These are phyloP conservation scores for Pterula multifida DNA, from an alignment of 1,284 basidiomycete species.

Conservation along the genomic window DNA sequence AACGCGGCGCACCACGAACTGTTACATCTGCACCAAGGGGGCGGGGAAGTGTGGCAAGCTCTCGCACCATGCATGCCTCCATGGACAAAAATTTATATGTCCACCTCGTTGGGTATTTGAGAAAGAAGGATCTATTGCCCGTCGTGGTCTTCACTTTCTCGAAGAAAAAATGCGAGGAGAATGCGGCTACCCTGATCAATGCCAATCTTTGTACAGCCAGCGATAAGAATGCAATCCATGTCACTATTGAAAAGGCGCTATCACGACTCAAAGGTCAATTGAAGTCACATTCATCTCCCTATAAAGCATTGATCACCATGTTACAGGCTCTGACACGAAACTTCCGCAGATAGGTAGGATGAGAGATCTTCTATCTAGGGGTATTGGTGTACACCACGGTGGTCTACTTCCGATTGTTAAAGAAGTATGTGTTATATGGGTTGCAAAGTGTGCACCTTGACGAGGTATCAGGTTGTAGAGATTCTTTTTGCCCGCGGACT, in stretches of 20 bases:
- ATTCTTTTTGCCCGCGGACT: slow-evolving; percentile 92
- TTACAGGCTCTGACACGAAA: slow-evolving; percentile 76
- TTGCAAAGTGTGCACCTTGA: slow-evolving; percentile 3
- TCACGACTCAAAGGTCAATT: slow-evolving; percentile 76
- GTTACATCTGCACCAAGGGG: slow-evolving; percentile 28
- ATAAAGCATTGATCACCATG: slow-evolving; percentile 7
- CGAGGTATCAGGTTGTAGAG: slow-evolving; percentile 71
- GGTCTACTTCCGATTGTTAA: slow-evolving; percentile 96
- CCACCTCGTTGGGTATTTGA: slow-evolving; percentile 79
- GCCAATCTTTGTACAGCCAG: slow-evolving; percentile 77
- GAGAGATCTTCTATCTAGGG: slow-evolving; percentile 82
- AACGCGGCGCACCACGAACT: slow-evolving; percentile 36
- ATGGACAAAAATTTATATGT: slow-evolving; percentile 90
- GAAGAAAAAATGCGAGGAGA: slow-evolving; percentile 95
- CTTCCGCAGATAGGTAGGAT: slow-evolving; percentile 94
- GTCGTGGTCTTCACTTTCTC: slow-evolving; percentile 97
- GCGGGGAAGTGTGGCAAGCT: slow-evolving; percentile 33
- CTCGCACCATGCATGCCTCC: slow-evolving; percentile 49
- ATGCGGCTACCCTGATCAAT: slow-evolving; percentile 83
- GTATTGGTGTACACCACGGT: slow-evolving; percentile 97
- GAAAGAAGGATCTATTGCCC: slow-evolving; percentile 80
- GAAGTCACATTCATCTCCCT: slow-evolving; percentile 1
- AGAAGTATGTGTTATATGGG: slow-evolving; percentile 44
- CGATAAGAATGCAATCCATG: slow-evolving; percentile 96
- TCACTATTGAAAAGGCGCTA: slow-evolving; percentile 87